phyloP scores from a whole-genome alignment of 805 yeast genomes.

The Metschnikowia corniflorae region DNA sequence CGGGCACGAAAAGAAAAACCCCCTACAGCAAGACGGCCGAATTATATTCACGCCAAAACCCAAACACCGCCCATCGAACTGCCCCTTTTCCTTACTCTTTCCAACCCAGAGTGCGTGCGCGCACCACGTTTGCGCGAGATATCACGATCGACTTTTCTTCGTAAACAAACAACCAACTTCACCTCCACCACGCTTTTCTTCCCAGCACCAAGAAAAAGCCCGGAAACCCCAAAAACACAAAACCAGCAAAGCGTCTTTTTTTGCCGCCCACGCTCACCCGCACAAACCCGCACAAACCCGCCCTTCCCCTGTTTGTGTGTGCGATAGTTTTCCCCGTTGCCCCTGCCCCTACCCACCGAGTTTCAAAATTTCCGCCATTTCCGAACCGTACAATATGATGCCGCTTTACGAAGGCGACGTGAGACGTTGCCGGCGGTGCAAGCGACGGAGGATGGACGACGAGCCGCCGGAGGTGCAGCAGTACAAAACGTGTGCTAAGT shows the following conservation, averaged over 20 bases:
- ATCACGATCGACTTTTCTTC: slow-evolving; percentile 1
- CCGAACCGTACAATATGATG: slow-evolving; percentile 16
- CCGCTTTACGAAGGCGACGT: slow-evolving; percentile 20
- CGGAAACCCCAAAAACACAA: too few species aligned
- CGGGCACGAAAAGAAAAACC: too few species aligned
- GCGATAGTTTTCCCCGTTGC: too few species aligned
- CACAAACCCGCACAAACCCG: neutral
- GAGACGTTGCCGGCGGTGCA: slow-evolving; percentile 54
- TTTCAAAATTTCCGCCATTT: slow-evolving; percentile 3
- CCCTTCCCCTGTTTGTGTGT: too few species aligned
- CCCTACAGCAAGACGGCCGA: too few species aligned
- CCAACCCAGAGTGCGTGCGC: too few species aligned
- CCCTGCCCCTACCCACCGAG: neutral
- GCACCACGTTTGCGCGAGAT: slow-evolving; percentile 6
- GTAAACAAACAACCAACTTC: slow-evolving; percentile 4
- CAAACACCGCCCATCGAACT: too few species aligned
- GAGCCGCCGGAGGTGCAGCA: slow-evolving; percentile 55
- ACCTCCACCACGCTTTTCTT: neutral
- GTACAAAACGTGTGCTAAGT: slow-evolving; percentile 56
- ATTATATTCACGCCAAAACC: too few species aligned
- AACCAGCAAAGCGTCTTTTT: too few species aligned
- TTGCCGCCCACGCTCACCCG: too few species aligned
- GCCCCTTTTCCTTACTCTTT: too few species aligned
- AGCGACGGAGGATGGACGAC: slow-evolving; percentile 51
- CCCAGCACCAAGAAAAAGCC: neutral